A percentile compares a stretch with the other conserved stretches of the same genome.
Conservation (phyloP, 2,329 filamentous ascomycete genomes). For the Plectosphaerella cucumerina region DNA sequence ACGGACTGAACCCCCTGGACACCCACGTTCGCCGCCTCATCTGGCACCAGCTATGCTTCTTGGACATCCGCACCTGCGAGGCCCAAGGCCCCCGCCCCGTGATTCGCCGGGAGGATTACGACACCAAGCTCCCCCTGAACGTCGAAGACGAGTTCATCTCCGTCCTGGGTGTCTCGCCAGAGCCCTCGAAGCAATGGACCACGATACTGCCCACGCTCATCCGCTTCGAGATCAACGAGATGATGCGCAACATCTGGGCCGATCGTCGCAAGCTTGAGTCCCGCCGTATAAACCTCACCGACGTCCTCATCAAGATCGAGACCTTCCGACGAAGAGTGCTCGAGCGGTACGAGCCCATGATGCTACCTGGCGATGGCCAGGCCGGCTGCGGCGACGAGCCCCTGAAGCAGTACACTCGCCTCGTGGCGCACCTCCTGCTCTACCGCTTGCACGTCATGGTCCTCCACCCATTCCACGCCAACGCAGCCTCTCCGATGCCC, state of each 20-base stretch:
- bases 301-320: constrained; percentile 64
- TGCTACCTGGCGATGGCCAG: constrained; percentile 22
- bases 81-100: constrained; percentile 67
- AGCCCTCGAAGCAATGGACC: constrained; percentile 56
- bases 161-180: constrained; percentile 30
- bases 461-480: neutral
- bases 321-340: constrained; percentile 62
- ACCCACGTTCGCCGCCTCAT: constrained; percentile 67
- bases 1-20: constrained; percentile 62
- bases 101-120: constrained; percentile 71
- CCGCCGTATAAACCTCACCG: constrained; percentile 57
- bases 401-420: constrained; percentile 57
- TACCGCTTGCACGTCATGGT: constrained; percentile 47
- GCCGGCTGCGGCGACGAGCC: constrained; percentile 36
- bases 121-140: constrained; percentile 68
- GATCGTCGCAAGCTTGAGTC: constrained; percentile 63
- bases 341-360: constrained; percentile 59
- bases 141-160: constrained; percentile 63
- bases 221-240: constrained; percentile 69
- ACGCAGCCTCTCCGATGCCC: constrained; percentile 35
- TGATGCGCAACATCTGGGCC: constrained; percentile 66
- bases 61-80: constrained; percentile 72
- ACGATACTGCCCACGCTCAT: constrained; percentile 65
- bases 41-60: constrained; percentile 75
- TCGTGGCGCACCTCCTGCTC: constrained; percentile 61